Percentiles rank a stretch among this genome's conserved stretches.
Evolutionary conservation across 2,329 filamentous ascomycete species (phyloP).

Genomic region (Fusarium pseudoanthophilum): DNA sequence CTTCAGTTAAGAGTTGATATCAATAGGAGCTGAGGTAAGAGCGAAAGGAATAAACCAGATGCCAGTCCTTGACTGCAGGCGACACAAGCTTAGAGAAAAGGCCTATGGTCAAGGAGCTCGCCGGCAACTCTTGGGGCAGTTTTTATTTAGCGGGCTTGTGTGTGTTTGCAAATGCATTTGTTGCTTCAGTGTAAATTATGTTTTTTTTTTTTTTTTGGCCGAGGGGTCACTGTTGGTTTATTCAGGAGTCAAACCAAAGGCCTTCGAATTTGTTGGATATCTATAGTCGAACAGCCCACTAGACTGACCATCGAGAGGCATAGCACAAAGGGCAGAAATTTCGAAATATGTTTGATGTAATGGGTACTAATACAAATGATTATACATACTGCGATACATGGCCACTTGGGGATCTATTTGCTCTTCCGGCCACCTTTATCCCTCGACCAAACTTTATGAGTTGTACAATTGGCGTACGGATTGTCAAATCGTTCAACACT

Average conservation of each 20-base stretch:
- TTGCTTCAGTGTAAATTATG: background rate
- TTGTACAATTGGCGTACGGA: background rate
- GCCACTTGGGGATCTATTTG: background rate
- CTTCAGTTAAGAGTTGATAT: background rate
- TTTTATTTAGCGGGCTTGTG: background rate
- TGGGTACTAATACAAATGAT: constrained; percentile 41
- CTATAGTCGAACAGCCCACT: background rate
- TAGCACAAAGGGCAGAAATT: background rate
- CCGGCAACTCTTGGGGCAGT: background rate
- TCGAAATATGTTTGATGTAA: constrained; percentile 11
- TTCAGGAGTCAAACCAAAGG: background rate
- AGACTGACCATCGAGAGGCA: background rate
- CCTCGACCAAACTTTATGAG: background rate
- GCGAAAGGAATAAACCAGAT: background rate
- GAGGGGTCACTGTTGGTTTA: background rate
- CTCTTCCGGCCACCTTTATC: constrained; percentile 4
- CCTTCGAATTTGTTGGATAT: background rate
- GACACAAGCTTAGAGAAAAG: background rate
- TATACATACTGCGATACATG: constrained; percentile 38
- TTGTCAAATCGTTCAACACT: background rate
- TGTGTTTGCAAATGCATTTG: background rate
- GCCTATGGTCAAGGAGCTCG: background rate
- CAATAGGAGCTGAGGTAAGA: background rate
- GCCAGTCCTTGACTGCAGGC: background rate
- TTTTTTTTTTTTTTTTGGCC: background rate